These are phyloP conservation scores for Alternaria consortialis DNA, from an alignment of 2,329 filamentous ascomycete genomes.

Conservation along the genomic window DNA sequence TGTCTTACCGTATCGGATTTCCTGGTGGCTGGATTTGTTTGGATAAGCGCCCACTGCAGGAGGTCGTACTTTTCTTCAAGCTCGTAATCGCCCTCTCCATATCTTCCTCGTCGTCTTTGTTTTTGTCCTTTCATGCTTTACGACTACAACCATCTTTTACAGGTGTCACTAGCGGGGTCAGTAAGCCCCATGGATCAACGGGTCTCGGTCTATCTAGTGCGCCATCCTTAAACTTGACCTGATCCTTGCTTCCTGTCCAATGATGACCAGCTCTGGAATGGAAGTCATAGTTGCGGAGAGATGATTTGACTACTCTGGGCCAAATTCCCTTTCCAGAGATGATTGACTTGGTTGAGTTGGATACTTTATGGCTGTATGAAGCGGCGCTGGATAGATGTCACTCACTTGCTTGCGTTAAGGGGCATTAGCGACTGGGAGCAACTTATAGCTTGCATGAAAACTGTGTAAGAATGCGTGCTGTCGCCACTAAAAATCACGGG, in stretches of 20 bases:
- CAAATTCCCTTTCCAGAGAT: background rate
- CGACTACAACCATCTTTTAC: fast-evolving
- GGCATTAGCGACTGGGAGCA: too few relatives aligned
- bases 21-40: background rate
- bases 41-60: background rate
- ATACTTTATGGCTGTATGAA: background rate
- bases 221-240: background rate
- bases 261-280: background rate
- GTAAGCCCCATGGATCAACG: background rate
- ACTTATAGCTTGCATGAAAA: background rate
- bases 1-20: too few relatives aligned
- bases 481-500: background rate
- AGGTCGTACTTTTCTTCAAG: background rate
- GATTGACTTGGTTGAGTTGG: background rate
- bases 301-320: background rate
- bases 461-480: background rate
- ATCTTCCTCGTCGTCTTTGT: background rate
- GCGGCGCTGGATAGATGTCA: background rate
- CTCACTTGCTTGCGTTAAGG: background rate
- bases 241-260: constrained; percentile 1
- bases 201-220: background rate
- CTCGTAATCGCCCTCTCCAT: fast-evolving
- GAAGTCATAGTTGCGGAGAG: background rate
- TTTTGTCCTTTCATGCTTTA: background rate
- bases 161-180: background rate